Base-by-base conservation (phyloP, 148 eudicot genomes). In the Camellia japonica region DNA sequence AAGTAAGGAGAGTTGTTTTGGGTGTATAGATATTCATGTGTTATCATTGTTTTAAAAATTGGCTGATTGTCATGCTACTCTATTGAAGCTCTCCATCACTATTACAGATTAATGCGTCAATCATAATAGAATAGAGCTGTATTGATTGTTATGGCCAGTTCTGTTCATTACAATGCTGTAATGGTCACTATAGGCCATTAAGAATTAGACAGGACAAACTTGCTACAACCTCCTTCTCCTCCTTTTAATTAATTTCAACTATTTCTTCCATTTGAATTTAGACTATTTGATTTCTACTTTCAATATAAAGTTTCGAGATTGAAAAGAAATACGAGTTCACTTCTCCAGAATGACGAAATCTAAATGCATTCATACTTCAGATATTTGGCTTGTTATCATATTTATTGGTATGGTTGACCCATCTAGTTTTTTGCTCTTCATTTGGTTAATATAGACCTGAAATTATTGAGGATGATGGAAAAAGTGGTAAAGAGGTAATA, bases 1-100 rank as follows among this genome's bases (percentile, higher is more conserved):
- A 83, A 84, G 99, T 96, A 88, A 89, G 97, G 44, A 59, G 73
- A 52, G 66, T 41, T 79, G 7, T 44, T 19, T 79, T 7, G 30
- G 20, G 6, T 46, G 38, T 9, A 7, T 54, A 18, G 20, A 55
- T 66, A 5, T 55, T 51, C 51, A 15, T 11, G 30, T 79, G 67
- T 58, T 3, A 47, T 47, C 15, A 46, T 58, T 38, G 3, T 5
- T 30, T 38, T 1, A 59, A 42, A 38, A 11, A 54, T 60, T 59
- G 19, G 38, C 38, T 5, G 2, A 42, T 74, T 56, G 18, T 58
- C 2, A 6, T 2, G 12, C 19, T 15, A 61, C 56, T 49, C 60
- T 15, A 7, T 73, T 56, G 14, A 6, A 73, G 13, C 63, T 56
- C 1, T 54, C n/a, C 15, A 38, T 16, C 6, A 73, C n/a, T 18